These are phyloP conservation scores for Rhododendron vialii DNA, from an alignment of 148 eudicot genomes.

Conservation along the genomic window DNA sequence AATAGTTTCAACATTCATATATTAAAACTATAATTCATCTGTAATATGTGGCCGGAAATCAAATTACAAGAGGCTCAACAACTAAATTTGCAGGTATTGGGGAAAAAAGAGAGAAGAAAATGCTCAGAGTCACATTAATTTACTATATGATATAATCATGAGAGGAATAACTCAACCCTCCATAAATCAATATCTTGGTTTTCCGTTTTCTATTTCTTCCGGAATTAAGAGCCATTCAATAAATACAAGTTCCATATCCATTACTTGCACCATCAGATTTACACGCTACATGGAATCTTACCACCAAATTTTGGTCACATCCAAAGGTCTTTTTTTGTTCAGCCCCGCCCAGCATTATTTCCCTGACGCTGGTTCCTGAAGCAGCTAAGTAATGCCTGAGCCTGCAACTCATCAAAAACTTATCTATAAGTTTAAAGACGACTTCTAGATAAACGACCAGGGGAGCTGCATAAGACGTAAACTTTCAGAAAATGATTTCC, in stretches of 20 bases:
- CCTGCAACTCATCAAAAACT: slow-evolving; percentile 30
- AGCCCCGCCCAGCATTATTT: slow-evolving; percentile 42
- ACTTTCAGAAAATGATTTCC: neutral
- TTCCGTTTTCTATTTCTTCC: neutral
- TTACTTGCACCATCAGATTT: slow-evolving; percentile 16
- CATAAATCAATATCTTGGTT: neutral
- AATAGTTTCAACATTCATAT: neutral
- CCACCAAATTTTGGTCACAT: neutral
- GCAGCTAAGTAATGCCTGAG: slow-evolving; percentile 49
- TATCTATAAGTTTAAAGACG: neutral
- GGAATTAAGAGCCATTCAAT: slow-evolving; percentile 1
- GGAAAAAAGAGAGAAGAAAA: neutral
- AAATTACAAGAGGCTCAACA: neutral
- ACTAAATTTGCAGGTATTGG: neutral
- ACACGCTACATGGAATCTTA: neutral
- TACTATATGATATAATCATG: neutral
- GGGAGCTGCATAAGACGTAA: neutral
- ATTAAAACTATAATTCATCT: neutral
- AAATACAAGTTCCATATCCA: slow-evolving; percentile 6
- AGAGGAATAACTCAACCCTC: neutral
- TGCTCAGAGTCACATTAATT: slow-evolving; percentile 1
- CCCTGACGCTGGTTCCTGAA: slow-evolving; percentile 55
- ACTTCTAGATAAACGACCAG: neutral
- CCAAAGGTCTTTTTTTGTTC: slow-evolving; percentile 6
- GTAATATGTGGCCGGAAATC: neutral